Evolutionary conservation across 2,329 filamentous ascomycete species (phyloP), one percentile per base, ranked within the genome.

Genomic region (Scedosporium boydii): DNA sequence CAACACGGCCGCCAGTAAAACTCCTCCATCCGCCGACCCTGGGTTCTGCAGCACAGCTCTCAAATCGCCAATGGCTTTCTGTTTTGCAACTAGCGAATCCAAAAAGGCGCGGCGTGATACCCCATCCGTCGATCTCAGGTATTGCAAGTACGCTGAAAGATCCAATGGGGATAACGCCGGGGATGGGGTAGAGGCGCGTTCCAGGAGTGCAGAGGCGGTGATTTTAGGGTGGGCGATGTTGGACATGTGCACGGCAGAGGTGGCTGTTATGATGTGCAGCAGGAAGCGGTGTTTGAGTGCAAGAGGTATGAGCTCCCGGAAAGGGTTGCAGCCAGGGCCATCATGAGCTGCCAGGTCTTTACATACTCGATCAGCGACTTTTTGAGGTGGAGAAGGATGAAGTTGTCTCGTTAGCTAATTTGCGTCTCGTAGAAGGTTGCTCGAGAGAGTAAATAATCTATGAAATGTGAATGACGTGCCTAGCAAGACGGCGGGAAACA

Each of bases 321-420:
- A 81, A 3, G 79, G 80, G 62, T 82, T 82, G 63, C 69, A 72
- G 46, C 73, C 74, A 6, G 75, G 74, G 3, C 73, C 73, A 69
- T 81, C 80, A 66, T 80, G 75, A 61, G 78, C 74, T 46, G 81
- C 78, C 58, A 85, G 76, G 66, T 84, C 82, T 69, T 79, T 77
- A 69, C 82, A 85, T 62, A 86, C 73, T 60, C 79, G 71, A 63
- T 76, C 68, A 69, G 76, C 70, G 74, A 81, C 74, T 81, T 60
- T 60, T 18, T 12, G 26, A 29, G 27, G n/a, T 14, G 59, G 7
- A 34, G 21, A 44, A 34, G 26, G 21, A 60, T 48, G 12, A 44
- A 51, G 42, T 23, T 46, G 34, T 59, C 41, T 60, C 41, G 58
- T 60, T 60, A 60, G 58, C 58, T 16, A 23, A 55, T n/a, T 18